These are phyloP conservation scores for Liriodendron chinense DNA, from an alignment of 164 flowering plant genomes.

Conservation along the genomic window DNA sequence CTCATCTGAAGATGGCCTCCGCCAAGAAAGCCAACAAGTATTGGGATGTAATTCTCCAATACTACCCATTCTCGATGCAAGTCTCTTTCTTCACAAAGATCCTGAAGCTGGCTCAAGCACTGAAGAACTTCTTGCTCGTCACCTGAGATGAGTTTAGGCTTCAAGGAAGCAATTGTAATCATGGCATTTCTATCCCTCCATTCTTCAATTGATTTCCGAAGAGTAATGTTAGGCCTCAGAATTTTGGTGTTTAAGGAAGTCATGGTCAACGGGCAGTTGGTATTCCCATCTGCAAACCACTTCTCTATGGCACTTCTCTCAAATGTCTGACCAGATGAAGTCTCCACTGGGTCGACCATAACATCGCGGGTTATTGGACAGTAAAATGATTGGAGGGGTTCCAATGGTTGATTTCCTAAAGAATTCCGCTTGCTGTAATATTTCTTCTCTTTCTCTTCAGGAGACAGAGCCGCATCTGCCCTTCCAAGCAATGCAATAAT, in stretches of 20 bases:
- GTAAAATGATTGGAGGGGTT: conserved; percentile 65
- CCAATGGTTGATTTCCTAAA: conserved; percentile 58
- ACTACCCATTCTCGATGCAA: conserved; percentile 64
- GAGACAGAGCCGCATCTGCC: conserved; percentile 63
- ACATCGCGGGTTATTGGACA: conserved; percentile 69
- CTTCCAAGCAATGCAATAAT: conserved; percentile 69
- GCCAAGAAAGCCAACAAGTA: conserved; percentile 44
- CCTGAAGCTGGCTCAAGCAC: conserved; percentile 45
- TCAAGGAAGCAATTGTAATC: conserved; percentile 57
- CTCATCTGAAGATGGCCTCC: conserved; percentile 44
- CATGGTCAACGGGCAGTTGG: conserved; percentile 55
- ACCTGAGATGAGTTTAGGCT: conserved; percentile 32
- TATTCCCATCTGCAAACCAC: conserved; percentile 59
- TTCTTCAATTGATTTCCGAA: conserved; percentile 75
- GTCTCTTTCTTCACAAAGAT: conserved; percentile 55
- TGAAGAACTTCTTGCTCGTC: conserved; percentile 49
- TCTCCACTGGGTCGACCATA: conserved; percentile 77
- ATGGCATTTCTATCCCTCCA: conserved; percentile 77
- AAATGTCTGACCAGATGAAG: conserved; percentile 71
- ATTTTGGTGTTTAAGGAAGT: conserved; percentile 35
- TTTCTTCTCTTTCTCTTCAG: conserved; percentile 42
- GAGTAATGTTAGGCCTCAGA: conserved; percentile 62
- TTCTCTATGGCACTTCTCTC: conserved; percentile 68
- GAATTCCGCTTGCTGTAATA: conserved; percentile 52
- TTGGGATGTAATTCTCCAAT: conserved; percentile 57